phyloP scores from a whole-genome alignment of 2,329 filamentous ascomycete species.

The Aspergillus clavatus region DNA sequence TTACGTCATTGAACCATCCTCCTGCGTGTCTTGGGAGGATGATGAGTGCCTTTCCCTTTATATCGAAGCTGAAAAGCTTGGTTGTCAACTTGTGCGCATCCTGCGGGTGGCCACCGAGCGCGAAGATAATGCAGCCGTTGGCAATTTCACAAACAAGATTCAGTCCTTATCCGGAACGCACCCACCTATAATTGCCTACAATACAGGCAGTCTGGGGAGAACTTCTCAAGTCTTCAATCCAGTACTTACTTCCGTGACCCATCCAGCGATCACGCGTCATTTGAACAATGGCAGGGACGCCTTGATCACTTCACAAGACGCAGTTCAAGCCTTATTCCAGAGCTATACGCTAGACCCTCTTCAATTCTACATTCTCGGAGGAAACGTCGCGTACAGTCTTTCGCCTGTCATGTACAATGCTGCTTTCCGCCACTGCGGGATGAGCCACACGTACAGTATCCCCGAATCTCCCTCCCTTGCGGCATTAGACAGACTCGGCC shows the following conservation, averaged over 20 bases:
- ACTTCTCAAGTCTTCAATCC: conserved; percentile 44
- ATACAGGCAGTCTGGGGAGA: conserved; percentile 36
- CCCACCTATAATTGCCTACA: conserved; percentile 38
- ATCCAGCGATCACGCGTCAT: conserved; percentile 30
- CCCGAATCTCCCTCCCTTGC: conserved; percentile 34
- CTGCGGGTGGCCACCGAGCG: conserved; percentile 32
- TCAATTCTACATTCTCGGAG: conserved; percentile 41
- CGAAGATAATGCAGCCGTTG: conserved; percentile 35
- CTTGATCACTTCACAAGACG: conserved; percentile 35
- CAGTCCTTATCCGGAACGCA: conserved; percentile 27
- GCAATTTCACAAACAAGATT: conserved; percentile 36
- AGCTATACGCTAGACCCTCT: conserved; percentile 40
- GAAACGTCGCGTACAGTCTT: conserved; percentile 39
- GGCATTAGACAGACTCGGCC: conserved; percentile 35
- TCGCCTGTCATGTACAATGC: conserved; percentile 43
- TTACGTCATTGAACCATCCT: conserved; percentile 28
- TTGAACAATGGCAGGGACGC: conserved; percentile 26
- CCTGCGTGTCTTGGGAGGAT: conserved; percentile 31
- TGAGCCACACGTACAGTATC: conserved; percentile 39
- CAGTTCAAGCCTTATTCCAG: conserved; percentile 36
- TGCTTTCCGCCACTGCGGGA: conserved; percentile 36
- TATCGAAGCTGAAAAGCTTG: conserved; percentile 32
- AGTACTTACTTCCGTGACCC: conserved; percentile 39
- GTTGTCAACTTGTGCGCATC: conserved; percentile 38
- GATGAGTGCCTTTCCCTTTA: conserved; percentile 30